Conservation (phyloP, 306 rosid species). For the Fragaria nilgerrensis region DNA sequence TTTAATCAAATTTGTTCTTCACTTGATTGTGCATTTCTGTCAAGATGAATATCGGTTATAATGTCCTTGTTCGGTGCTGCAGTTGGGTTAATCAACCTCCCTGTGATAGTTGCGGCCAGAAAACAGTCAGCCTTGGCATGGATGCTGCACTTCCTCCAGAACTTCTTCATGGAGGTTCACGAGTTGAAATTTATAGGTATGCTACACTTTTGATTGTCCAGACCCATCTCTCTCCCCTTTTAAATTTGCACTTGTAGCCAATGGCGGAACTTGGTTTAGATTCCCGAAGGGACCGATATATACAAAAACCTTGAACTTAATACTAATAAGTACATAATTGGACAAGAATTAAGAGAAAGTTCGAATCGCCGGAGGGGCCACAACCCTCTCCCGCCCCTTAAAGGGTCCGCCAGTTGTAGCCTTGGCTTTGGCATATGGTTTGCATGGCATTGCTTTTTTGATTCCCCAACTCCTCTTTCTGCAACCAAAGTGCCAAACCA, state of each 20-base stretch:
- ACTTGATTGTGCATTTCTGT: neutral
- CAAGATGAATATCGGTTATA: conserved; percentile 4
- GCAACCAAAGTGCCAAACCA: neutral
- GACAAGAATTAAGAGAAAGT: too few relatives aligned
- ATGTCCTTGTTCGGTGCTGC: conserved; percentile 17
- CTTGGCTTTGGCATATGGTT: neutral
- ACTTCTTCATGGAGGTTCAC: conserved; percentile 53
- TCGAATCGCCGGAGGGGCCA: too few relatives aligned
- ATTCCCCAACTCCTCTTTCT: neutral
- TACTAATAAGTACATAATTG: too few relatives aligned
- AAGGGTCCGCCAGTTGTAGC: neutral
- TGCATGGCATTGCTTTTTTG: neutral
- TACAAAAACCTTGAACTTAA: too few relatives aligned
- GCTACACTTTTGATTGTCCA: conserved; percentile 1
- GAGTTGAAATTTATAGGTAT: conserved; percentile 74
- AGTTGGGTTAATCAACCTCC: conserved; percentile 88
- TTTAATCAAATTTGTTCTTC: neutral
- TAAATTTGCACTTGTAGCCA: neutral
- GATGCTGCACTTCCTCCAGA: conserved; percentile 64
- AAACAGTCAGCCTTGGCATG: conserved; percentile 49
- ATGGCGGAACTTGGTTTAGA: too few relatives aligned
- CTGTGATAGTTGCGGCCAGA: conserved; percentile 67
- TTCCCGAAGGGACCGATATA: too few relatives aligned
- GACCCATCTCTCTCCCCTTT: neutral
- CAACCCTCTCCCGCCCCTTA: too few relatives aligned